Evolutionary conservation across 495 filamentous ascomycete species (phyloP).

Genomic region (Zalerion maritima): DNA sequence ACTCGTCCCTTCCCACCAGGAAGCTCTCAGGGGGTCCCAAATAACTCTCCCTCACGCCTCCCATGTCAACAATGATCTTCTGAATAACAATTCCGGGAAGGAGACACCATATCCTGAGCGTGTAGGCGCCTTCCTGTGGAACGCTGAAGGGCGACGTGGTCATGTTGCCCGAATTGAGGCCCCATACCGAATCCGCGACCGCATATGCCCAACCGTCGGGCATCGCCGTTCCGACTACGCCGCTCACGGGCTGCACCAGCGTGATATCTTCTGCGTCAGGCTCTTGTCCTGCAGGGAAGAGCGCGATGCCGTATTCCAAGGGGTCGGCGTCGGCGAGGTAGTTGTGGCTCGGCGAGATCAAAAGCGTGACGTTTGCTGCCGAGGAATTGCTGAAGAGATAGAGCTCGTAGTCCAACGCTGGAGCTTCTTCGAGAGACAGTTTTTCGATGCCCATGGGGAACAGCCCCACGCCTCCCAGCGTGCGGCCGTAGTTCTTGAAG

Average conservation of each 20-base stretch:
- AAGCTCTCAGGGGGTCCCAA: conserved; percentile 57
- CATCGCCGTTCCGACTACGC: conserved; percentile 29
- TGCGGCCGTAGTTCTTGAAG: conserved; percentile 41
- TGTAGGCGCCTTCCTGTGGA: conserved; percentile 35
- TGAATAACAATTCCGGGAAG: conserved; percentile 54
- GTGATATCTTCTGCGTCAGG: conserved; percentile 28
- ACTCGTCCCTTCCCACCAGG: conserved; percentile 28
- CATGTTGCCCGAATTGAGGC: conserved; percentile 22
- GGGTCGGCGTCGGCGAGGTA: conserved; percentile 41
- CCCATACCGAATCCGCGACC: conserved; percentile 46
- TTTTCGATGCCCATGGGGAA: conserved; percentile 34
- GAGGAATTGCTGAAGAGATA: conserved; percentile 44
- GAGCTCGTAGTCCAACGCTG: conserved; percentile 48
- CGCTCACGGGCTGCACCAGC: conserved; percentile 35
- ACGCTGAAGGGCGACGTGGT: conserved; percentile 39
- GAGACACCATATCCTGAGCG: conserved; percentile 44
- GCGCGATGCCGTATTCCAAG: conserved; percentile 43
- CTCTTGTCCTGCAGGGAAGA: conserved; percentile 20
- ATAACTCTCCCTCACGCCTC: conserved; percentile 50
- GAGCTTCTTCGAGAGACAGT: conserved; percentile 30
- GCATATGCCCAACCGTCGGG: conserved; percentile 43
- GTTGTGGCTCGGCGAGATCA: conserved; percentile 46
- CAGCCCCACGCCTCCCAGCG: conserved; percentile 42
- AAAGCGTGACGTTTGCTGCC: conserved; percentile 43
- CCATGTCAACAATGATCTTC: conserved; percentile 52